Conservation (phyloP, 495 filamentous ascomycete species). For the Chaetomium fimeti region DNA sequence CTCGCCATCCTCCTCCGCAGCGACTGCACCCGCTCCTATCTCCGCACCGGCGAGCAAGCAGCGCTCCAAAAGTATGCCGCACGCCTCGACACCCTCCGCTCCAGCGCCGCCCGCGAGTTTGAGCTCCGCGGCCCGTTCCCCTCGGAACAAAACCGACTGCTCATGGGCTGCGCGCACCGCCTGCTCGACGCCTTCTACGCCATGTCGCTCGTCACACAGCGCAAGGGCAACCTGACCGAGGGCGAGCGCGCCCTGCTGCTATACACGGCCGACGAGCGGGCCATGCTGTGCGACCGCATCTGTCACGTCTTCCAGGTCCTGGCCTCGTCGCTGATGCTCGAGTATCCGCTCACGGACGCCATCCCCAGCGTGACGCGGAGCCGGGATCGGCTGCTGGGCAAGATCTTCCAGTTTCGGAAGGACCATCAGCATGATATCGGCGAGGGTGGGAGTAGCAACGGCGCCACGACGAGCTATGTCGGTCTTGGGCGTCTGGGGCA, state of each 20-base stretch:
- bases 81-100: constrained; percentile 69
- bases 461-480: neutral
- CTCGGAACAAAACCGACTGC: constrained; percentile 60
- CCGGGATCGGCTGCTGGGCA: constrained; percentile 81
- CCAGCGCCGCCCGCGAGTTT: constrained; percentile 75
- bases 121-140: constrained; percentile 84
- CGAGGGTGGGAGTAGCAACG: neutral
- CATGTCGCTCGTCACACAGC: constrained; percentile 88
- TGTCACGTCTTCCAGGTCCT: constrained; percentile 93
- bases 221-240: constrained; percentile 69
- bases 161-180: constrained; percentile 73
- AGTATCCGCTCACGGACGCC: constrained; percentile 86
- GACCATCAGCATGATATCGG: constrained; percentile 46
- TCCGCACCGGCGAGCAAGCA: constrained; percentile 79
- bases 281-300: constrained; percentile 76
- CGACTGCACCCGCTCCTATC: constrained; percentile 61
- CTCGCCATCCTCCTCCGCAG: constrained; percentile 64
- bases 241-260: constrained; percentile 76
- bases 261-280: constrained; percentile 76
- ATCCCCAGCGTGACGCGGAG: constrained; percentile 78
- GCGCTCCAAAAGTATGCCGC: constrained; percentile 57
- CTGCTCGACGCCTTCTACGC: constrained; percentile 92
- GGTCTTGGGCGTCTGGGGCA: constrained; percentile 24
- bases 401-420: constrained; percentile 80
- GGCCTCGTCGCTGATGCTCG: constrained; percentile 86